Base-by-base conservation (phyloP, 148 eudicot species). In the Persicaria maculosa region DNA sequence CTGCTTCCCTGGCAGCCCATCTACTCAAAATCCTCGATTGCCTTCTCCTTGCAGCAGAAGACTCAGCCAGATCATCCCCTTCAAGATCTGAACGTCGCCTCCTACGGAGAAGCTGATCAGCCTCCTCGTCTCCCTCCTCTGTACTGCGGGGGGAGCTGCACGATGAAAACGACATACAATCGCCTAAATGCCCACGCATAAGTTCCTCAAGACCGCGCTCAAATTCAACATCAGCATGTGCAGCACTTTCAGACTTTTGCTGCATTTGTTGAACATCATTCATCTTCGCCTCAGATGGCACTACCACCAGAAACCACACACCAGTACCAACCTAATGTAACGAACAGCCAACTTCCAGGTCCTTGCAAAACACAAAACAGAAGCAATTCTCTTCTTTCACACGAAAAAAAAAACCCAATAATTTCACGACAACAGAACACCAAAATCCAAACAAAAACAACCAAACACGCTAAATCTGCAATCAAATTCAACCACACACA, bases 1-100 rank as follows among this genome's bases (percentile, higher is more conserved):
- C 89, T 0, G 97, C 98, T 77, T 92, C 96, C 74, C 96, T 83
- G 1, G 98, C 97, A 59, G 98, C 98, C 98, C 96, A 92, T 77
- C 90, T 69, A 68, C 97, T 85, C 84, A 94, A 80, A 53, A 91
- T 90, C 79, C 92, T 73, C 0, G 97, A 90, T 47, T 92, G 99
- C 19, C 93, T 79, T 81, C 97, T 86, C 77, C 97, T 85, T 22
- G 99, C 97, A 46, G 96, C 93, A 74, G 99, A 92, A 50, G 99
- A 86, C 78, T 95, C 99, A 0, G 99, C 96, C 44, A 95, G 81
- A 82, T 95, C 99, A 80, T 92, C 97, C 36, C 91, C 97, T 44
- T 92, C 97, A 12, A 95, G 88, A 75, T 88, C 94, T 22, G 97
- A 92, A 86, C 99, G 84, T 9, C 97, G 79, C 67, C 99, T 80